Conservation (phyloP, 768 basidiomycete genomes). For the Auriculariales sp. region DNA sequence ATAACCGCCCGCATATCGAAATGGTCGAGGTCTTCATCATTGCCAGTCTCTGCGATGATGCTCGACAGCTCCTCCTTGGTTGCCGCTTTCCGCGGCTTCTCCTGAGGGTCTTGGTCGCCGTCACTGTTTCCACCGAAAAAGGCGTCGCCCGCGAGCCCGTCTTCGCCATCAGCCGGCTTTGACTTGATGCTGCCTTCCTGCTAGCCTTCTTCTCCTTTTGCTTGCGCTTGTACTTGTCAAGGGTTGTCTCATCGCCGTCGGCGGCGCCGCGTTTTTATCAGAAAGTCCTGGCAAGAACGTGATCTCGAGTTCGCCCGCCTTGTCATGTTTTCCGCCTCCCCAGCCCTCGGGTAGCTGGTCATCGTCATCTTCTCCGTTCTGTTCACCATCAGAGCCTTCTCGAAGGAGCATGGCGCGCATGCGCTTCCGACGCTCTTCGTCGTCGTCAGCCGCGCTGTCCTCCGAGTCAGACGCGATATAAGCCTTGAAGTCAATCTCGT, state of each 20-base stretch:
- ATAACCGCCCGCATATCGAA: slow-evolving; percentile 85
- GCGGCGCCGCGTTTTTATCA: slow-evolving; percentile 24
- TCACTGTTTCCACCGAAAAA: slow-evolving; percentile 57
- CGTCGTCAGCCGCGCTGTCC: slow-evolving; percentile 28
- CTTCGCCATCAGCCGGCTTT: slow-evolving; percentile 10
- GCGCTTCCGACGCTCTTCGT: slow-evolving; percentile 44
- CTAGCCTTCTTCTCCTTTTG: slow-evolving; percentile 78
- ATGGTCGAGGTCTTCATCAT: slow-evolving; percentile 46
- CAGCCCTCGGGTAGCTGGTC: slow-evolving; percentile 70
- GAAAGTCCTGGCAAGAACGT: slow-evolving; percentile 83
- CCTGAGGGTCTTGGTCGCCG: slow-evolving; percentile 14
- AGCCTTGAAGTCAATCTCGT: slow-evolving; percentile 78
- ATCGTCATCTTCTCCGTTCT: too few relatives aligned
- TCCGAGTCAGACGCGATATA: slow-evolving; percentile 60
- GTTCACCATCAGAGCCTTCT: slow-evolving; percentile 20
- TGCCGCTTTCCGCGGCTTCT: slow-evolving; percentile 18
- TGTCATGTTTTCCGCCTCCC: slow-evolving; percentile 33
- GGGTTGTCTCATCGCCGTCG: slow-evolving; percentile 64
- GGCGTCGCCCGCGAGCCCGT: slow-evolving; percentile 31
- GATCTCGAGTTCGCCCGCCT: slow-evolving; percentile 80
- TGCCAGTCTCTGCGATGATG: slow-evolving; percentile 41
- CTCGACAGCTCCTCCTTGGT: slow-evolving; percentile 54
- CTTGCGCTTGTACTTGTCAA: slow-evolving; percentile 82
- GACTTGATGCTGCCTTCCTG: slow-evolving; percentile 55
- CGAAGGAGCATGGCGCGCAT: slow-evolving; percentile 66